phyloP scores from a whole-genome alignment of 176 grass and related monocot genomes.

The Zea mays region DNA sequence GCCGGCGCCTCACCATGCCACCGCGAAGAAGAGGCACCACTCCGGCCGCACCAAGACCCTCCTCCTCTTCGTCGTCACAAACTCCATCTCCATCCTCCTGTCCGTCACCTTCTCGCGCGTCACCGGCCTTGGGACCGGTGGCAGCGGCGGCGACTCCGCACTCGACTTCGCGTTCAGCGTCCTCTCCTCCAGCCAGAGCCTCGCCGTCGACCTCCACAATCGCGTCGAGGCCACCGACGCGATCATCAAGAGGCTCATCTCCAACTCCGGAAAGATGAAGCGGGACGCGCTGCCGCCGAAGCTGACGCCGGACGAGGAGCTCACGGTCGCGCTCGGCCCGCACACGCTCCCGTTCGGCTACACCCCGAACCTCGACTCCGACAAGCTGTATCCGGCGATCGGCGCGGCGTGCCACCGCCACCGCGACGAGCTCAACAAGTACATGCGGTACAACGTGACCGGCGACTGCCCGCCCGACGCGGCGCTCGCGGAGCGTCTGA shows the following conservation, averaged over 20 bases:
- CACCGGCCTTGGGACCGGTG: not conserved
- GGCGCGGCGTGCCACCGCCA: constrained; percentile 35
- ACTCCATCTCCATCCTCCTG: constrained; percentile 35
- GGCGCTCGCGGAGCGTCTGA: constrained; percentile 40
- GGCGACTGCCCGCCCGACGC: constrained; percentile 44
- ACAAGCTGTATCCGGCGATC: constrained; percentile 36
- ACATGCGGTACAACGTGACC: constrained; percentile 33
- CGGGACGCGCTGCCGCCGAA: constrained; percentile 15
- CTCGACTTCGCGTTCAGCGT: constrained; percentile 24
- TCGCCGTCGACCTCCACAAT: constrained; percentile 31
- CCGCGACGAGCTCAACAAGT: constrained; percentile 35
- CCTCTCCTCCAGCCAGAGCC: constrained; percentile 35
- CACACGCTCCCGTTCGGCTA: constrained; percentile 55
- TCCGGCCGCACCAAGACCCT: not conserved
- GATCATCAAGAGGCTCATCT: constrained; percentile 32
- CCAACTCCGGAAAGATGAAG: not conserved
- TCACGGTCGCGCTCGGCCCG: constrained; percentile 48
- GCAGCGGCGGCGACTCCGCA: not conserved
- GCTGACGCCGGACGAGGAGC: constrained; percentile 35
- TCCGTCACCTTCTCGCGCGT: constrained; percentile 12
- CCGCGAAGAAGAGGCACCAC: constrained; percentile 11
- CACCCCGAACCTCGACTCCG: constrained; percentile 42
- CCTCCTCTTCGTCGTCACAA: constrained; percentile 37
- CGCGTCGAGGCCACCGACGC: constrained; percentile 20
- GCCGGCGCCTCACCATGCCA: constrained; percentile 9